Evolutionary conservation across 441 rosid species (phyloP).

Genomic region (Arabidopsis hybrid): DNA sequence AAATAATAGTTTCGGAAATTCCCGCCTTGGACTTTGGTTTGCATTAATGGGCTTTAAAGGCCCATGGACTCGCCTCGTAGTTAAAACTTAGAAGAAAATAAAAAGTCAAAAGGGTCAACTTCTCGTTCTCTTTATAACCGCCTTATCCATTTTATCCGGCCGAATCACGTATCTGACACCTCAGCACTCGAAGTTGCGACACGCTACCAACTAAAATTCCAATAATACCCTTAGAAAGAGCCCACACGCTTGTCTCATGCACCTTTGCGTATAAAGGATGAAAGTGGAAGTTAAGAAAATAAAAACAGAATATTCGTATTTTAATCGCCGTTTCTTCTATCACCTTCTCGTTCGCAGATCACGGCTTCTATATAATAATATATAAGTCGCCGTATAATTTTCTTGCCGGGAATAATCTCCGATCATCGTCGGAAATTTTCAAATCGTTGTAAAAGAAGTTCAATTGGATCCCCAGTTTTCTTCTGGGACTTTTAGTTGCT

Average conservation of each 20-base stretch:
- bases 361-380: background rate
- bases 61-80: slow-evolving; percentile 23
- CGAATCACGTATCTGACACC: slow-evolving; percentile 38
- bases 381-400: slow-evolving; percentile 5
- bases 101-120: slow-evolving; percentile 14
- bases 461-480: background rate
- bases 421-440: slow-evolving; percentile 20
- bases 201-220: slow-evolving; percentile 13
- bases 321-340: slow-evolving; percentile 22
- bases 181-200: slow-evolving; percentile 31
- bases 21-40: slow-evolving; percentile 57
- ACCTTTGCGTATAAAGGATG: slow-evolving; percentile 32
- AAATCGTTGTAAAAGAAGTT: slow-evolving; percentile 13
- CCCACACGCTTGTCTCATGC: slow-evolving; percentile 9
- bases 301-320: slow-evolving; percentile 20
- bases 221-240: slow-evolving; percentile 20
- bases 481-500: slow-evolving; percentile 18
- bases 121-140: background rate
- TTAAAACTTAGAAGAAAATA: too few relatives aligned
- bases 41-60: background rate
- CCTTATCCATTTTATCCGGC: slow-evolving; percentile 22
- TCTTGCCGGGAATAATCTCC: slow-evolving; percentile 6
- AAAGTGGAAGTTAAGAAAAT: slow-evolving; percentile 6
- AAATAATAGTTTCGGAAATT: slow-evolving; percentile 36
- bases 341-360: slow-evolving; percentile 29